Evolutionary conservation across 176 grass and related monocot genomes (phyloP).

Genomic region (Chrysopogon serrulatus): DNA sequence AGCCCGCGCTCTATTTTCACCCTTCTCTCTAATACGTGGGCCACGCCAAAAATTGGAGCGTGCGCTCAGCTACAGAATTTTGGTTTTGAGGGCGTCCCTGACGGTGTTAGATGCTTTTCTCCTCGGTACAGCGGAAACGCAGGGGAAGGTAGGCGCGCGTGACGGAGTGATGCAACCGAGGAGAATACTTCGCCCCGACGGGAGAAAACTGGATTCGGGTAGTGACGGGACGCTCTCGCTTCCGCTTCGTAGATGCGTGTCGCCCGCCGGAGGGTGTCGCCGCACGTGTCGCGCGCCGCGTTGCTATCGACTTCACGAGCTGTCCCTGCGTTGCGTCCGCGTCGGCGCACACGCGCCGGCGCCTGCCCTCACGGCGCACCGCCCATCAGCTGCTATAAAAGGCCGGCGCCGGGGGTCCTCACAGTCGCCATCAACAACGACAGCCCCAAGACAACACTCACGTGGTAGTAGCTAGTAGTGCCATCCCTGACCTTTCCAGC

Average conservation of each 20-base stretch:
- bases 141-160: too few species aligned
- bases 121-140: too few species aligned
- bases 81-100: too few species aligned
- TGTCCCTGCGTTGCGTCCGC: background rate
- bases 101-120: too few species aligned
- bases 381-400: conserved; percentile 11
- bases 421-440: background rate
- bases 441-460: background rate
- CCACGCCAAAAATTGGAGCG: too few species aligned
- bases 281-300: background rate
- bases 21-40: too few species aligned
- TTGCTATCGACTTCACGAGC: background rate
- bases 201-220: too few species aligned
- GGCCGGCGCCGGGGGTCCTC: background rate
- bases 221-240: too few species aligned
- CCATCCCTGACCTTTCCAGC: background rate
- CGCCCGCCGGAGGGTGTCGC: background rate
- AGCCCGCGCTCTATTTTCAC: too few species aligned
- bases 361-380: background rate
- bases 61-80: too few species aligned
- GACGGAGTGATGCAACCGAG: too few species aligned
- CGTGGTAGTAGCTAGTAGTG: background rate
- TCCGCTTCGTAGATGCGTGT: conserved; percentile 5
- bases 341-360: conserved; percentile 32
- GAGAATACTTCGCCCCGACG: too few species aligned